Conservation (phyloP, 352 stramenopile species). For the Sclerospora graminicola region DNA sequence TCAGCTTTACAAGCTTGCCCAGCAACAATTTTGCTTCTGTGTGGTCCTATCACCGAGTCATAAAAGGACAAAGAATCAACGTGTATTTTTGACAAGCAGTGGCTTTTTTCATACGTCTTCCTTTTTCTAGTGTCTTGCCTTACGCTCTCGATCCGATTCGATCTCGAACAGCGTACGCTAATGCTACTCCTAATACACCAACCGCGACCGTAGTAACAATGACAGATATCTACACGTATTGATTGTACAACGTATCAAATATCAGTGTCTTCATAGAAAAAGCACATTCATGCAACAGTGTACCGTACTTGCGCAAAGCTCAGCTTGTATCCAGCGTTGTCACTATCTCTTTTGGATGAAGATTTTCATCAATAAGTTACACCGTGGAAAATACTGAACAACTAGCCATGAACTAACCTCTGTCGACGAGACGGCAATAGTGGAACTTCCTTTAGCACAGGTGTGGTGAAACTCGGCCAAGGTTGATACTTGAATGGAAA, state of each 20-base stretch:
- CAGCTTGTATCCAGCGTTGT: constrained; percentile 6
- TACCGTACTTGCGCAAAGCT: constrained; percentile 23
- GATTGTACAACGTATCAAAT: not conserved
- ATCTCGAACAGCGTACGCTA: constrained; percentile 25
- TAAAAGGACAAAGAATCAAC: constrained; percentile 1
- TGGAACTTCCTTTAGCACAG: constrained; percentile 16
- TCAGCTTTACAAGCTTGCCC: constrained; percentile 1
- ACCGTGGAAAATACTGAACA: not conserved
- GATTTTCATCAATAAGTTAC: not conserved
- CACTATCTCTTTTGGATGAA: constrained; percentile 5
- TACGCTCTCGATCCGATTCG: constrained; percentile 12
- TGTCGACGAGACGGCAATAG: constrained; percentile 15
- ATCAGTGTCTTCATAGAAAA: not conserved
- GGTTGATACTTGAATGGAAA: constrained; percentile 28
- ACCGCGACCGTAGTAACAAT: constrained; percentile 19
- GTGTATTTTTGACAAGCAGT: constrained; percentile 18
- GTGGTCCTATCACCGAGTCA: not conserved
- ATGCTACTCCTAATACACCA: constrained; percentile 21
- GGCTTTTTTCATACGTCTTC: constrained; percentile 2
- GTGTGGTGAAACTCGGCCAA: constrained; percentile 18
- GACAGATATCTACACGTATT: constrained; percentile 23
- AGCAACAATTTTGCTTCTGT: constrained; percentile 14
- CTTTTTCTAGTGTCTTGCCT: not conserved
- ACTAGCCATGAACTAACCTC: constrained; percentile 8
- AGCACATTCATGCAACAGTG: not conserved